A percentile compares a stretch with the other conserved stretches of the same genome.
These are phyloP conservation scores for Cryptosporidium sp. DNA, from an alignment of 169 alveolate species.

Conservation along the genomic window DNA sequence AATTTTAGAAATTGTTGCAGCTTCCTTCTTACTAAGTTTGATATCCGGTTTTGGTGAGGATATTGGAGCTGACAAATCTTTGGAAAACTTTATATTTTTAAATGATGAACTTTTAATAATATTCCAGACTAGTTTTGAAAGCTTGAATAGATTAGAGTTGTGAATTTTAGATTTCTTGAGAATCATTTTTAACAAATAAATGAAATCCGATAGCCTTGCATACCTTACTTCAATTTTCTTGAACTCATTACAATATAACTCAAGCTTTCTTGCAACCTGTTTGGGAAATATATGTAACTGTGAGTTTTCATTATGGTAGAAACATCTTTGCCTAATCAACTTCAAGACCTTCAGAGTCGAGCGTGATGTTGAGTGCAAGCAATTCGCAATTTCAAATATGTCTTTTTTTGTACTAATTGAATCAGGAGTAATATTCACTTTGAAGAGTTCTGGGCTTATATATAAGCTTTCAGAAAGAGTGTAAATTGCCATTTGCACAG, in stretches of 20 bases:
- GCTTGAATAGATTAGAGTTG: conserved; percentile 20
- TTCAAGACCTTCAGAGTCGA: conserved; percentile 10
- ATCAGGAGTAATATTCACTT: background rate
- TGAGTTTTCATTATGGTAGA: conserved; percentile 15
- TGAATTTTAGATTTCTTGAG: conserved; percentile 26
- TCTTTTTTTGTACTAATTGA: background rate
- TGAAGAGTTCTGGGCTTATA: background rate
- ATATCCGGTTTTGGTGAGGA: background rate
- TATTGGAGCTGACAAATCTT: background rate
- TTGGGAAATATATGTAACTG: conserved; percentile 37
- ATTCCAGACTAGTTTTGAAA: conserved; percentile 27
- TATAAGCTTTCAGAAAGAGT: conserved; percentile 20
- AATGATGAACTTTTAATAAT: conserved; percentile 9
- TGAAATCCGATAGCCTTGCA: conserved; percentile 50
- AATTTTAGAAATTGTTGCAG: background rate
- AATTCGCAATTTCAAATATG: conserved; percentile 16
- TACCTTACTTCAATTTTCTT: conserved; percentile 11
- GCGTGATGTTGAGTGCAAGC: background rate
- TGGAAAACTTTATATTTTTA: background rate
- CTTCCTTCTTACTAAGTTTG: background rate
- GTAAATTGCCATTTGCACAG: conserved; percentile 42
- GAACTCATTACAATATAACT: conserved; percentile 2
- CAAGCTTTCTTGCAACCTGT: background rate
- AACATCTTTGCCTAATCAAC: conserved; percentile 31
- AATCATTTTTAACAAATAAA: conserved; percentile 36